Percentiles rank a stretch among this genome's conserved stretches.
Evolutionary conservation across 2,329 filamentous ascomycete species (phyloP).

Genomic region (Claviceps capensis): DNA sequence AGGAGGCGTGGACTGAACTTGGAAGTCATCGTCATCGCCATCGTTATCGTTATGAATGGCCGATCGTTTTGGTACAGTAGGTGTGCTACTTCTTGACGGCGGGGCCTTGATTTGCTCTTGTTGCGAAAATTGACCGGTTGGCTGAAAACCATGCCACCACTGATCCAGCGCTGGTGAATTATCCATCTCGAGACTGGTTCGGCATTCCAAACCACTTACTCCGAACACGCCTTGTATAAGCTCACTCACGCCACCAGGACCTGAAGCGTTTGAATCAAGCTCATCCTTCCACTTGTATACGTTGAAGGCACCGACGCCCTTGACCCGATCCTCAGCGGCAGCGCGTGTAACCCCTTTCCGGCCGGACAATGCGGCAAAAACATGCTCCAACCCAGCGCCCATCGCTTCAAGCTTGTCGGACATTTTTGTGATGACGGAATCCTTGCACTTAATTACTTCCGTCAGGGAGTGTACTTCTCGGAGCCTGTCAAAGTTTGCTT

Average conservation of each 20-base stretch:
- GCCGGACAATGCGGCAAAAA: constrained; percentile 36
- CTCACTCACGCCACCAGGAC: constrained; percentile 17
- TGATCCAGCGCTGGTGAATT: constrained; percentile 24
- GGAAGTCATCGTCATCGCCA: constrained; percentile 31
- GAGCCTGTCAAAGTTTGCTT: constrained; percentile 27
- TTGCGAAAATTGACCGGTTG: constrained; percentile 13
- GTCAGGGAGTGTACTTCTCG: constrained; percentile 30
- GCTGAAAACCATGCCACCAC: constrained; percentile 36
- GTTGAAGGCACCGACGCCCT: constrained; percentile 37
- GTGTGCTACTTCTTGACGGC: constrained; percentile 2
- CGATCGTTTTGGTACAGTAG: neutral
- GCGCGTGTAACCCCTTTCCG: constrained; percentile 32
- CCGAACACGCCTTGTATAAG: constrained; percentile 31
- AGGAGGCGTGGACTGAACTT: constrained; percentile 35
- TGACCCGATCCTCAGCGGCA: constrained; percentile 33
- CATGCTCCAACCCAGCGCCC: constrained; percentile 36
- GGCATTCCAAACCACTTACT: constrained; percentile 17
- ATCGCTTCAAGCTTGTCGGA: constrained; percentile 40
- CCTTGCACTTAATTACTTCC: constrained; percentile 33
- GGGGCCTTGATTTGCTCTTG: constrained; percentile 7
- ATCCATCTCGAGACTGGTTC: constrained; percentile 15
- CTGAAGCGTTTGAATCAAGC: constrained; percentile 11
- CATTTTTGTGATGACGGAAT: constrained; percentile 34
- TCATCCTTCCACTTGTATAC: constrained; percentile 24
- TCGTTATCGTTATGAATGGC: constrained; percentile 23